Evolutionary conservation across 306 rosid genomes (phyloP).

Genomic region (Mimosa bimucronata): DNA sequence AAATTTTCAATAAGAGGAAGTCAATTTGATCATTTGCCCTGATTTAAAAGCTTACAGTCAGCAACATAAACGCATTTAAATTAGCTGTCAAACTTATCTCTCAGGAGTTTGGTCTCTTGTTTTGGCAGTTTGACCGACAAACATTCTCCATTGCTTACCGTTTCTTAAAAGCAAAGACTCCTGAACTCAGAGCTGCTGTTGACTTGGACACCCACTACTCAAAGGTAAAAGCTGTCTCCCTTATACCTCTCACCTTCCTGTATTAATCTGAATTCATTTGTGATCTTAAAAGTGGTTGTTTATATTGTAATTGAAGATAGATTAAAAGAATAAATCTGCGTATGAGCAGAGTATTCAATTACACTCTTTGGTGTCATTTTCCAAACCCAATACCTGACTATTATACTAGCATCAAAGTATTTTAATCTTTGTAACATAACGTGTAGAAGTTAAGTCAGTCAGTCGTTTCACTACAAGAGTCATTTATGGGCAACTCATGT

Average conservation of each 20-base stretch:
- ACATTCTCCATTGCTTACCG: slow-evolving; percentile 80
- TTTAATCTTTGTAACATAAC: background rate
- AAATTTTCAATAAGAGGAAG: background rate
- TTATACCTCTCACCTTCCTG: slow-evolving; percentile 9
- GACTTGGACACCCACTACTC: slow-evolving; percentile 99
- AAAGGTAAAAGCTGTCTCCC: slow-evolving; percentile 48
- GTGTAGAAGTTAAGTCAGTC: background rate
- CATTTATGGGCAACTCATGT: background rate
- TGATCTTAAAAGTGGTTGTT: background rate
- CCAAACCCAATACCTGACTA: background rate
- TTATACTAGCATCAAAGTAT: background rate
- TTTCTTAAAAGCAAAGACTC: slow-evolving; percentile 88
- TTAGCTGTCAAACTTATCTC: background rate
- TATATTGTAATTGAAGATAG: background rate
- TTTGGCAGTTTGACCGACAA: slow-evolving; percentile 68
- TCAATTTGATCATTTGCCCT: background rate
- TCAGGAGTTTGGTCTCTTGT: background rate
- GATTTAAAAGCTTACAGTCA: background rate
- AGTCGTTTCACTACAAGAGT: slow-evolving; percentile 15
- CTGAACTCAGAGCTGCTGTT: slow-evolving; percentile 94
- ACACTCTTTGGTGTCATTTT: background rate
- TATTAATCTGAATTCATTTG: background rate
- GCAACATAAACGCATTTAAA: background rate
- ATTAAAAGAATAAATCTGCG: background rate
- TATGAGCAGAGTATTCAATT: background rate